Conservation (phyloP, 192 early-diverging fungal species). For the Radiomyces spectabilis region DNA sequence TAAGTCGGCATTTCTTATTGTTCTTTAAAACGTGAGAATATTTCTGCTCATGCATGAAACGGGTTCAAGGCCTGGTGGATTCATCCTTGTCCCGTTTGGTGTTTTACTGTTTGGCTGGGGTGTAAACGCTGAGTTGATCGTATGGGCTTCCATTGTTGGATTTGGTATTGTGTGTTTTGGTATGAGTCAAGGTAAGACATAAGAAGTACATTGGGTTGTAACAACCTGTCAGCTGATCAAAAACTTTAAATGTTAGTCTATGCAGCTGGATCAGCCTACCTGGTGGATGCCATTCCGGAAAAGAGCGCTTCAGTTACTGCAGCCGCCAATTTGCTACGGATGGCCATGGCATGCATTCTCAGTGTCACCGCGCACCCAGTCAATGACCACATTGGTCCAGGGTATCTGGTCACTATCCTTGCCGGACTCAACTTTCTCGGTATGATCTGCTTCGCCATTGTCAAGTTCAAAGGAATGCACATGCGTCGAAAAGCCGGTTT, state of each 20-base stretch:
- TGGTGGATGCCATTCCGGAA: constrained; percentile 34
- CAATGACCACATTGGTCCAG: too few relatives aligned
- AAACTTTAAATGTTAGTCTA: too few relatives aligned
- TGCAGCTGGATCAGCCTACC: constrained; percentile 26
- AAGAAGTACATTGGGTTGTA: too few relatives aligned
- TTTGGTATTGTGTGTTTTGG: constrained; percentile 36
- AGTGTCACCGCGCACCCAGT: too few relatives aligned
- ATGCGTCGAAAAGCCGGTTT: too few relatives aligned
- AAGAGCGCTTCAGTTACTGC: constrained; percentile 35
- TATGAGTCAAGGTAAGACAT: constrained; percentile 27
- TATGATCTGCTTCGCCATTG: too few relatives aligned
- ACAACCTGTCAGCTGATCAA: too few relatives aligned
- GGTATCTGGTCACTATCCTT: too few relatives aligned
- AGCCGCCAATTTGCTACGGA: constrained; percentile 30
- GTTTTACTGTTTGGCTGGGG: constrained; percentile 36
- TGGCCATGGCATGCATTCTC: constrained; percentile 32
- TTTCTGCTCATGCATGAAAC: too few relatives aligned
- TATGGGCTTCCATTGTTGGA: constrained; percentile 30
- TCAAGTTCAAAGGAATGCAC: too few relatives aligned
- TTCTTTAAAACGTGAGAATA: not conserved
- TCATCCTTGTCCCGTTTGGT: constrained; percentile 30
- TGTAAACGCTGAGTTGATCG: constrained; percentile 24
- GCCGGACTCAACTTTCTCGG: too few relatives aligned
- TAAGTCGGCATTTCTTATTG: too few relatives aligned
- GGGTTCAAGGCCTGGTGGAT: constrained; percentile 27